phyloP scores from a whole-genome alignment of 1,284 basidiomycete genomes.

The Xanthoconium separans region DNA sequence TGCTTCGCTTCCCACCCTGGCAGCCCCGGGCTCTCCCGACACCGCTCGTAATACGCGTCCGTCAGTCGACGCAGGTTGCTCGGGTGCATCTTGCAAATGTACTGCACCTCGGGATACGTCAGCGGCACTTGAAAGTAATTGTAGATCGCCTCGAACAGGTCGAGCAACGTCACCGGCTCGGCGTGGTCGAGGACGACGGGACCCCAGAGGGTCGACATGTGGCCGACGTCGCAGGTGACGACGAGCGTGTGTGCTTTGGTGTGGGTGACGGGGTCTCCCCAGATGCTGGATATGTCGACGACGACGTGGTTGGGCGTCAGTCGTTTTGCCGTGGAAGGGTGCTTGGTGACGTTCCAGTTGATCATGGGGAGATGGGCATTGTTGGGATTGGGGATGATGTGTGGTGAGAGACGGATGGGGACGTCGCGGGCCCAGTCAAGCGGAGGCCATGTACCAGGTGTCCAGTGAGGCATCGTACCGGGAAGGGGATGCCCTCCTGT shows the following conservation, averaged over 20 bases:
- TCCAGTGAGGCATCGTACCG: conserved; percentile 31
- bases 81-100: conserved; percentile 20
- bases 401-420: conserved; percentile 32
- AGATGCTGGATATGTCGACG: conserved; percentile 23
- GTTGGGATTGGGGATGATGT: conserved; percentile 37
- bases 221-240: conserved; percentile 28
- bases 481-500: conserved; percentile 34
- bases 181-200: conserved; percentile 31
- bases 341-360: conserved; percentile 38
- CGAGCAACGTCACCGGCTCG: conserved; percentile 29
- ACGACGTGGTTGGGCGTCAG: conserved; percentile 32
- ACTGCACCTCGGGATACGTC: conserved; percentile 28
- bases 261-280: conserved; percentile 27
- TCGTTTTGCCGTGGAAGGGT: conserved; percentile 34
- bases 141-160: conserved; percentile 38
- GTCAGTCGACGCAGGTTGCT: conserved; percentile 23
- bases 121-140: conserved; percentile 37
- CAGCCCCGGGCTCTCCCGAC: conserved; percentile 22
- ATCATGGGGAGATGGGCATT: conserved; percentile 33
- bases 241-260: conserved; percentile 25
- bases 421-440: conserved; percentile 21
- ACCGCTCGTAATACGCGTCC: conserved; percentile 28
- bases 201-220: conserved; percentile 33
- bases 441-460: conserved; percentile 32
- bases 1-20: conserved; percentile 32